Conservation (phyloP, 805 yeast species). For the Zygoascus ofunaensis region DNA sequence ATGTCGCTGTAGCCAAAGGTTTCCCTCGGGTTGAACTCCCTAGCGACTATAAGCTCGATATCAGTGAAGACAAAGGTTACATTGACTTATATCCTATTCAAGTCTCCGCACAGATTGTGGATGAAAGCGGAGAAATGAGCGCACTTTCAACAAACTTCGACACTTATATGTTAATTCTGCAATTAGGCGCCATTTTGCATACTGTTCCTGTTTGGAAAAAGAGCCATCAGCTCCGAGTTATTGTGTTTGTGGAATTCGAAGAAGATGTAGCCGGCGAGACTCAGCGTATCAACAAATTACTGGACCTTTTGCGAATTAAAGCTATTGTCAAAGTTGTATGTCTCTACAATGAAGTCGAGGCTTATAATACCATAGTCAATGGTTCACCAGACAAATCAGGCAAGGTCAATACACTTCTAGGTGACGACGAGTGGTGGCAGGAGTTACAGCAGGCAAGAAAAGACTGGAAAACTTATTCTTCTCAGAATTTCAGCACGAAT, state of each 20-base stretch:
- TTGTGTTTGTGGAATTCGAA: conserved; percentile 78
- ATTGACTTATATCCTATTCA: conserved; percentile 95
- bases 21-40: conserved; percentile 67
- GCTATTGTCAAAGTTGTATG: conserved; percentile 74
- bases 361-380: conserved; percentile 68
- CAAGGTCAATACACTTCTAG: conserved; percentile 42
- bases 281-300: conserved; percentile 48
- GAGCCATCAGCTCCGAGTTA: conserved; percentile 65
- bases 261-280: conserved; percentile 65
- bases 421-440: conserved; percentile 80
- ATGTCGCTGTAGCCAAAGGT: conserved; percentile 90
- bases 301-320: conserved; percentile 72
- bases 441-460: conserved; percentile 53
- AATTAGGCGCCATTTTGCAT: conserved; percentile 82
- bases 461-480: conserved; percentile 6
- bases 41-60: conserved; percentile 12
- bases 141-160: conserved; percentile 83
- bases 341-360: conserved; percentile 42
- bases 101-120: conserved; percentile 76
- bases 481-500: background rate
- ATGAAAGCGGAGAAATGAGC: conserved; percentile 44
- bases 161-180: conserved; percentile 88
- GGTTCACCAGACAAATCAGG: conserved; percentile 44
- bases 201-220: conserved; percentile 92
- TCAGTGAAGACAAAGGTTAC: conserved; percentile 33